A percentile compares a stretch with the other conserved stretches of the same genome.
These are phyloP conservation scores for Carex sylvatica DNA, from an alignment of 202 grass and related monocot genomes.

Conservation along the genomic window DNA sequence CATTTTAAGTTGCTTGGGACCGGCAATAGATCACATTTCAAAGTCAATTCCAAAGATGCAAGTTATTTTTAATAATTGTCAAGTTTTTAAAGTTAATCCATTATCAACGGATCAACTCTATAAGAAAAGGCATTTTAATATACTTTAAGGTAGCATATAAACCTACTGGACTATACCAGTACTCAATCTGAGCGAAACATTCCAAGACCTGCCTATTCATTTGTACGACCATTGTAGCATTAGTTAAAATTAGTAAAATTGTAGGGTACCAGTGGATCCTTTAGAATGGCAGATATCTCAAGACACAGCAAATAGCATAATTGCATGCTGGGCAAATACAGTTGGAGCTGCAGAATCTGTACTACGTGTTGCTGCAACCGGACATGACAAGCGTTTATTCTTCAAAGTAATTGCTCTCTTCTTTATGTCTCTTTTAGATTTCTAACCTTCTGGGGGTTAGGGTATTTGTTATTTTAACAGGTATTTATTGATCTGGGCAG, in stretches of 20 bases:
- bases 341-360: slow-evolving; percentile 92
- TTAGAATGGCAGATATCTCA: slow-evolving; percentile 97
- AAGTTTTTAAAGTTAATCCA: neutral
- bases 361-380: slow-evolving; percentile 85
- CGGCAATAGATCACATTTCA: neutral
- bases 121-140: neutral
- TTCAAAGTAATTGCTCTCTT: slow-evolving; percentile 55
- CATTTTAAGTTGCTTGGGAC: neutral
- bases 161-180: neutral
- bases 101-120: neutral
- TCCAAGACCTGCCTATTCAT: neutral
- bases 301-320: slow-evolving; percentile 83
- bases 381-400: slow-evolving; percentile 91
- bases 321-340: slow-evolving; percentile 91
- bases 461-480: slow-evolving; percentile 3
- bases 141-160: neutral
- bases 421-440: neutral
- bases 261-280: slow-evolving; percentile 94
- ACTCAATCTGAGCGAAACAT: neutral
- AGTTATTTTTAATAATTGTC: neutral
- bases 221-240: neutral
- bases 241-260: slow-evolving; percentile 19
- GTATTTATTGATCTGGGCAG: slow-evolving; percentile 37
- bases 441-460: neutral
- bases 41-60: neutral